Base-by-base conservation (phyloP, 495 filamentous ascomycete genomes). In the Neurospora africana region DNA sequence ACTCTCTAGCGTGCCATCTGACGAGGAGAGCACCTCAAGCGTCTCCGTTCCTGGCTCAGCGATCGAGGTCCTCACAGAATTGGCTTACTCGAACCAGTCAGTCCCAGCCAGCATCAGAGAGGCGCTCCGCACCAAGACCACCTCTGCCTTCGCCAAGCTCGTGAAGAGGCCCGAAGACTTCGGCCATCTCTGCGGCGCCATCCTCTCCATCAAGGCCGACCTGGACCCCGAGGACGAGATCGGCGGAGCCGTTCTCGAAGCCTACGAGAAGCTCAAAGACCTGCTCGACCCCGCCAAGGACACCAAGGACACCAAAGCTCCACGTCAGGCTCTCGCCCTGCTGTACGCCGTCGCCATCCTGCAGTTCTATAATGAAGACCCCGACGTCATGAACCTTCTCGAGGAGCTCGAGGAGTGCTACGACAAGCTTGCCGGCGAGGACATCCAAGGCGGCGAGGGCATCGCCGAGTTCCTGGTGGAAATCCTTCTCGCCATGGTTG, bases 301-400 rank as follows among this genome's bases (percentile, higher is more conserved):
- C 71, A 75, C 81, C 21, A 73, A 81, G 7, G 75, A 61, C 30
- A 78, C 82, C 69, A 77, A 81, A 38, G 82, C 65, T 0, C 76
- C 82, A 73, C 80, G 81, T 5, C 82, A 88, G 44, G 91, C 92
- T 0, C 90, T 97, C 73, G 89, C 90, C 58, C 85, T 98, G 9
- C 84, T 98, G 9, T 94, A 95, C 79, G 91, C 92, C n/a, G 85
- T 97, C 71, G 90, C 91, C 2, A 87, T 98, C 68, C 81, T 98
- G 38, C 92, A 97, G 77, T 85, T 97, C n/a, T 95, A 95, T 81
- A 91, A 93, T 76, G 92, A 91, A 23, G 93, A 96, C 71, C 86
- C 91, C 0, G 95, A 98, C 75, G 92, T 94, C 7, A 84, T 82
- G 21, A 79, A 78, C n/a, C 78, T 81, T 4, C 72, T 84, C 23